Percentiles rank a stretch among this genome's conserved stretches.
phyloP scores from a whole-genome alignment of 352 stramenopile species.

The Phytophthora podocarpi region DNA sequence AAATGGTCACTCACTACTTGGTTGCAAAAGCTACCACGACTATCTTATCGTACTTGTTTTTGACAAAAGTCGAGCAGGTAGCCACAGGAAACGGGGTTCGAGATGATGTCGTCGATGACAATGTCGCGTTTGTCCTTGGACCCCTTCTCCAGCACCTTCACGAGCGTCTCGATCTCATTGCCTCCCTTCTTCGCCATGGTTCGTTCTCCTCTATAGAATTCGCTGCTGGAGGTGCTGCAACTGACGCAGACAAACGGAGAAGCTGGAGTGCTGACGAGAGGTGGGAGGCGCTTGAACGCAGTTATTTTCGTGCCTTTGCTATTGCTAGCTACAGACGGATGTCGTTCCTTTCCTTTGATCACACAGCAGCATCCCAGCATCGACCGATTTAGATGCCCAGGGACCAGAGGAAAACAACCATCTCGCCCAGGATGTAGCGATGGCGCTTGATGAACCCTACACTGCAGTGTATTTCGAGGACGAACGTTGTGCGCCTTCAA shows the following conservation, averaged over 20 bases:
- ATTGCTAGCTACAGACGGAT: no score
- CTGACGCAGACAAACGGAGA: slow-evolving; percentile 32
- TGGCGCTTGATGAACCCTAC: no score
- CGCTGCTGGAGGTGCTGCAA: no score
- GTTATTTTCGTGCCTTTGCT: slow-evolving; percentile 33
- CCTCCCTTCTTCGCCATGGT: slow-evolving; percentile 71
- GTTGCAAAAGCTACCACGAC: no score
- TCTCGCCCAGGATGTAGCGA: no score
- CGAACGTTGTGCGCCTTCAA: no score
- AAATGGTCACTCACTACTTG: no score
- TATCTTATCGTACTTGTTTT: slow-evolving; percentile 83
- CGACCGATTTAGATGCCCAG: slow-evolving; percentile 29
- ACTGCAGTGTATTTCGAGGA: slow-evolving; percentile 27
- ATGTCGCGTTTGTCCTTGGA: slow-evolving; percentile 80
- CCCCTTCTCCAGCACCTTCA: slow-evolving; percentile 72
- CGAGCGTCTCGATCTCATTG: slow-evolving; percentile 73
- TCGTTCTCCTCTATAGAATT: not conserved
- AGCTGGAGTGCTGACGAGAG: slow-evolving; percentile 21
- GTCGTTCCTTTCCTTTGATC: slow-evolving; percentile 1
- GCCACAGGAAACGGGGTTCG: slow-evolving; percentile 83
- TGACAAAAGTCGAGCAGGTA: slow-evolving; percentile 89
- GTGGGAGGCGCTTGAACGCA: not conserved
- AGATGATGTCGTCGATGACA: slow-evolving; percentile 85
- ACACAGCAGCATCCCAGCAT: slow-evolving; percentile 11
- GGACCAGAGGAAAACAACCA: slow-evolving; percentile 18